A percentile compares a stretch with the other conserved stretches of the same genome.
Evolutionary conservation across 495 filamentous ascomycete species (phyloP).

Genomic region (Annulohypoxylon maeteangense): DNA sequence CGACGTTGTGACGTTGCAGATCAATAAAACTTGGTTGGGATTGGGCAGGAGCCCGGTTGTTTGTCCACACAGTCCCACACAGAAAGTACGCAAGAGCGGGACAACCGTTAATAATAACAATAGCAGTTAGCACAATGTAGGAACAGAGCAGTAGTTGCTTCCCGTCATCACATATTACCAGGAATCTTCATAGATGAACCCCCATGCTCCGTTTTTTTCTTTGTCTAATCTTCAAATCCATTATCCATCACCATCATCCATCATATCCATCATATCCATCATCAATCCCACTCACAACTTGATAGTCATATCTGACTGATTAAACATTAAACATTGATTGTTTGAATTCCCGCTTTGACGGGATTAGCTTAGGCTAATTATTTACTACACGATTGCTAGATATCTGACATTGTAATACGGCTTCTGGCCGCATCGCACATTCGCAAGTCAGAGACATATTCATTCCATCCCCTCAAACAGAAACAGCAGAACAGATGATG

Average conservation of each 20-base stretch:
- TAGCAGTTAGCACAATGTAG: neutral
- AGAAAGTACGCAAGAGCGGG: conserved; percentile 15
- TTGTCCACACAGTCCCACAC: conserved; percentile 35
- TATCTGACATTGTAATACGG: conserved; percentile 14
- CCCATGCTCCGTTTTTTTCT: conserved; percentile 39
- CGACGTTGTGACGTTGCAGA: conserved; percentile 41
- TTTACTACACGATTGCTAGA: conserved; percentile 7
- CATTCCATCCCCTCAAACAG: conserved; percentile 37
- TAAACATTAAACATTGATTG: conserved; percentile 30
- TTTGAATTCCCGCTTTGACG: conserved; percentile 29
- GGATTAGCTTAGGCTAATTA: conserved; percentile 24
- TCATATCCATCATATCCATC: conserved; percentile 6
- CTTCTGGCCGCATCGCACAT: conserved; percentile 1
- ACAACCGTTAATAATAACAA: conserved; percentile 23
- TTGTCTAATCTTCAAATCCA: conserved; percentile 37
- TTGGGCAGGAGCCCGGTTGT: conserved; percentile 43
- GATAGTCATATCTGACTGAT: conserved; percentile 37
- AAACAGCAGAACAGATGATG: conserved; percentile 49
- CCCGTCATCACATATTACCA: conserved; percentile 35
- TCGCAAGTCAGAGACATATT: conserved; percentile 41
- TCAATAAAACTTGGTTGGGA: conserved; percentile 25
- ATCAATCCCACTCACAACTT: conserved; percentile 5
- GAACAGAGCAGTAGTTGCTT: neutral
- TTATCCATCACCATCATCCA: conserved; percentile 3
- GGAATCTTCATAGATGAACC: conserved; percentile 27